Evolutionary conservation across 1,284 basidiomycete species (phyloP).

Genomic region (Cutaneotrichosporon spelunceum): DNA sequence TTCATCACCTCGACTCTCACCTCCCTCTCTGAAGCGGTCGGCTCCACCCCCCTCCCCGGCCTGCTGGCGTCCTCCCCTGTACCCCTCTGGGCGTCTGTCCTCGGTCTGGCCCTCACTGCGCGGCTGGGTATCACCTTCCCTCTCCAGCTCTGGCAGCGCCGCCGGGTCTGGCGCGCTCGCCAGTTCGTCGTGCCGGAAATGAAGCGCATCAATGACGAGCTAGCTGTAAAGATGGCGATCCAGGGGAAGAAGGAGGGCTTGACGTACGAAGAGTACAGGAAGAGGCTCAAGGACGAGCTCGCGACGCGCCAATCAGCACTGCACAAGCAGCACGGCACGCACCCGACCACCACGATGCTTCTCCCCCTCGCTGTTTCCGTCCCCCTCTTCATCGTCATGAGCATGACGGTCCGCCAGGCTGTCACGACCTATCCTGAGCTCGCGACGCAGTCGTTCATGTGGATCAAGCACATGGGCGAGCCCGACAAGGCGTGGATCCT

Average conservation of each 20-base stretch:
- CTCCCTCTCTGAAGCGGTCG: neutral
- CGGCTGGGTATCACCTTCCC: constrained; percentile 55
- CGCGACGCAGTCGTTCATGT: constrained; percentile 40
- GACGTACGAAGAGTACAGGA: constrained; percentile 51
- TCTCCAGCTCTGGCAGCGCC: constrained; percentile 54
- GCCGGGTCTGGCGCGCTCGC: constrained; percentile 42
- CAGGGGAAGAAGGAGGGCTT: constrained; percentile 45
- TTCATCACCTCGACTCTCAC: neutral
- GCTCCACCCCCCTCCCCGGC: constrained; percentile 2
- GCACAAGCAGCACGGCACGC: constrained; percentile 42
- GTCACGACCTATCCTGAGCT: constrained; percentile 30
- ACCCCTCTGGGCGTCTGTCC: neutral
- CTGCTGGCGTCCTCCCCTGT: neutral
- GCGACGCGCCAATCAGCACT: constrained; percentile 39
- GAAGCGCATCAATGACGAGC: constrained; percentile 43
- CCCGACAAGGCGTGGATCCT: constrained; percentile 43
- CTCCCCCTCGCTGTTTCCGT: constrained; percentile 49
- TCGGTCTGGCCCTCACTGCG: constrained; percentile 48
- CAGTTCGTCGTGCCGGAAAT: constrained; percentile 53
- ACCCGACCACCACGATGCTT: constrained; percentile 45
- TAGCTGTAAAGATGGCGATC: constrained; percentile 44
- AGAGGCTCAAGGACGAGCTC: constrained; percentile 47
- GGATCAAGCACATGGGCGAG: constrained; percentile 48
- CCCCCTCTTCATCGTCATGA: constrained; percentile 51
- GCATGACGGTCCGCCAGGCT: constrained; percentile 47